phyloP scores from a whole-genome alignment of 768 basidiomycete species.

The Panellus pusillus region DNA sequence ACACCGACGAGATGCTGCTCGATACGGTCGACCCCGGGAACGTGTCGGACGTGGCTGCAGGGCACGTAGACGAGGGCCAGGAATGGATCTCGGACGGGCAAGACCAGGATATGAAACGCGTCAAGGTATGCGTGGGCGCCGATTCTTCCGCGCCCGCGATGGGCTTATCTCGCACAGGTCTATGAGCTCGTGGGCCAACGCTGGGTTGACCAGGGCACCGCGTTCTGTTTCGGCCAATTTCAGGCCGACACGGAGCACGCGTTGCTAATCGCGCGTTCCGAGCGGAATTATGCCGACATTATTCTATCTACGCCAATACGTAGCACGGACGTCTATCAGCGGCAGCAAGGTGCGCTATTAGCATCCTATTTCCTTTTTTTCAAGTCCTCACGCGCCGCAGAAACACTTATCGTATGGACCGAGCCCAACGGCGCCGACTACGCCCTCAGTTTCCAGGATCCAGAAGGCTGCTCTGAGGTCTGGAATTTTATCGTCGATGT shows the following conservation, averaged over 20 bases:
- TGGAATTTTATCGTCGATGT: constrained; percentile 97
- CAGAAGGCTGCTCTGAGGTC: constrained; percentile 92
- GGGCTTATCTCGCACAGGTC: constrained; percentile 53
- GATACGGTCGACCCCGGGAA: constrained; percentile 43
- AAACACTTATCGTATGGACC: constrained; percentile 99
- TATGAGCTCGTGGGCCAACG: constrained; percentile 89
- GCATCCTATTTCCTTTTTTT: constrained; percentile 13
- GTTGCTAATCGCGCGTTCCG: constrained; percentile 80
- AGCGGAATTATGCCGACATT: constrained; percentile 67
- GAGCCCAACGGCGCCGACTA: constrained; percentile 94
- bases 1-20: constrained; percentile 45
- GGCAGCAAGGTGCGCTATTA: constrained; percentile 70
- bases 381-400: constrained; percentile 38
- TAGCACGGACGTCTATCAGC: constrained; percentile 81
- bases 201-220: constrained; percentile 97
- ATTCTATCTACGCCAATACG: constrained; percentile 82
- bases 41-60: constrained; percentile 29
- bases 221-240: constrained; percentile 91
- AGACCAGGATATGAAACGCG: constrained; percentile 80
- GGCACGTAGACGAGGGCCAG: constrained; percentile 53
- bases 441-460: constrained; percentile 95
- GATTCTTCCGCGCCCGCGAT: constrained; percentile 21
- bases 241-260: constrained; percentile 76
- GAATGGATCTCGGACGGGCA: constrained; percentile 59
- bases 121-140: constrained; percentile 58